A percentile compares a stretch with the other conserved stretches of the same genome.
Conservation (phyloP, 1,284 basidiomycete genomes). For the Hypsizygus ulmarius region DNA sequence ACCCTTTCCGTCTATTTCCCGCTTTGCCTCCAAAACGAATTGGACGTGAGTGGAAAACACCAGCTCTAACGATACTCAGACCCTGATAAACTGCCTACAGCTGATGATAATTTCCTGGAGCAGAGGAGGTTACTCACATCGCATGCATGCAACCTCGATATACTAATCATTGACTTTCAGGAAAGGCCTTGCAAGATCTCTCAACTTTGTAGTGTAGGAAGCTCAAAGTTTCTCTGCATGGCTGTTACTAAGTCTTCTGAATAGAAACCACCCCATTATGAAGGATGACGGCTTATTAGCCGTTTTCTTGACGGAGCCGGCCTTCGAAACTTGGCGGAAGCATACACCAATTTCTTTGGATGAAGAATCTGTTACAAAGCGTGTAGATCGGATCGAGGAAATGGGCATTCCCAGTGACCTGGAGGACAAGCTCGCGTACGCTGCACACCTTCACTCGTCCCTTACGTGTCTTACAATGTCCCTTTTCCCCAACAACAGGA, state of each 20-base stretch:
- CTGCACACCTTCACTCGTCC: conserved; percentile 15
- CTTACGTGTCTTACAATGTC: neutral
- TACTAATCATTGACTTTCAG: conserved; percentile 35
- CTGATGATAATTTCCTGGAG: conserved; percentile 86
- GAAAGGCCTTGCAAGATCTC: conserved; percentile 78
- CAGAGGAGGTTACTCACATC: conserved; percentile 47
- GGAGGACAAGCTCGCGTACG: conserved; percentile 82
- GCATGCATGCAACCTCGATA: neutral
- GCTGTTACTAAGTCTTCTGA: conserved; percentile 3
- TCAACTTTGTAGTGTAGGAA: conserved; percentile 74
- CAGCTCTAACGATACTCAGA: neutral
- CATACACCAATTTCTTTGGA: conserved; percentile 69
- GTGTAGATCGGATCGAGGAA: conserved; percentile 81
- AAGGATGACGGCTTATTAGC: conserved; percentile 82
- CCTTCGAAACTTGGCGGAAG: conserved; percentile 86
- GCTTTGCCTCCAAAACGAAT: conserved; percentile 87
- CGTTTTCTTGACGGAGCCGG: conserved; percentile 78
- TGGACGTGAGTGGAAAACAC: conserved; percentile 59
- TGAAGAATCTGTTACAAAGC: conserved; percentile 82
- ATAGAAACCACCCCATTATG: conserved; percentile 86
- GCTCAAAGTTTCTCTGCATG: neutral
- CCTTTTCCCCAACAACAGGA: conserved; percentile 35
- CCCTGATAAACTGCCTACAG: conserved; percentile 34
- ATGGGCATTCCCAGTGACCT: conserved; percentile 91
- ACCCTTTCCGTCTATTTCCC: conserved; percentile 93